These are phyloP conservation scores for Penicilliopsis zonata DNA, from an alignment of 495 filamentous ascomycete genomes.

Conservation along the genomic window DNA sequence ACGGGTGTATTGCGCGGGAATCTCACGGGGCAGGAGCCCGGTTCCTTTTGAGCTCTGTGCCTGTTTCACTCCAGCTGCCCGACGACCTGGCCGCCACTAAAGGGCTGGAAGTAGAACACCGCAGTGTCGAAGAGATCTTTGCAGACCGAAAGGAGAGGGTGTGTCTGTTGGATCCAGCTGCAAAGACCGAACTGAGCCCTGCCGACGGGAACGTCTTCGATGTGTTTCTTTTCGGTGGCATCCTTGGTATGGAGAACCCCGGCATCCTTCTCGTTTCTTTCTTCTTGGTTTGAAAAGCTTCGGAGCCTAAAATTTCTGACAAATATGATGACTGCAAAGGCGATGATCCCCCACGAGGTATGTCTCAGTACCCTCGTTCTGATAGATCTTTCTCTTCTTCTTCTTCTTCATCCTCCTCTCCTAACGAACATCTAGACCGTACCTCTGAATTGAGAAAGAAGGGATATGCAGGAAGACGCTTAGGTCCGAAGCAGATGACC, in stretches of 20 bases:
- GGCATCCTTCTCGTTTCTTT: no score
- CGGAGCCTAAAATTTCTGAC: not conserved
- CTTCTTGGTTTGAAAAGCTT: no score
- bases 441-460: slow-evolving; percentile 88
- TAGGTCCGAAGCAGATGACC: slow-evolving; percentile 95
- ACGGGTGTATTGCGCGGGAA: slow-evolving; percentile 73
- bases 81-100: slow-evolving; percentile 42
- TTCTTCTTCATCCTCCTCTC: slow-evolving; percentile 1
- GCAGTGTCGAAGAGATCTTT: slow-evolving; percentile 70
- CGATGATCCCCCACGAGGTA: slow-evolving; percentile 92
- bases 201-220: slow-evolving; percentile 76
- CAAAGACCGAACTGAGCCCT: slow-evolving; percentile 65
- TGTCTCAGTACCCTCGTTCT: no score
- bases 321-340: slow-evolving; percentile 33
- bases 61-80: slow-evolving; percentile 53
- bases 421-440: slow-evolving; percentile 48
- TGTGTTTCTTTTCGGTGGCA: slow-evolving; percentile 90
- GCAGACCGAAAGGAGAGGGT: slow-evolving; percentile 53
- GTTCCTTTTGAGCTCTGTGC: slow-evolving; percentile 81
- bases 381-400: not conserved
- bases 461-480: slow-evolving; percentile 75
- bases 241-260: slow-evolving; percentile 69
- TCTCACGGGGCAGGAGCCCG: slow-evolving; percentile 50
- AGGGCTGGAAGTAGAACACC: slow-evolving; percentile 52
- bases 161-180: slow-evolving; percentile 82